These are phyloP conservation scores for Mycosphaerella sp. DNA, from an alignment of 2,329 filamentous ascomycete species.

Conservation along the genomic window DNA sequence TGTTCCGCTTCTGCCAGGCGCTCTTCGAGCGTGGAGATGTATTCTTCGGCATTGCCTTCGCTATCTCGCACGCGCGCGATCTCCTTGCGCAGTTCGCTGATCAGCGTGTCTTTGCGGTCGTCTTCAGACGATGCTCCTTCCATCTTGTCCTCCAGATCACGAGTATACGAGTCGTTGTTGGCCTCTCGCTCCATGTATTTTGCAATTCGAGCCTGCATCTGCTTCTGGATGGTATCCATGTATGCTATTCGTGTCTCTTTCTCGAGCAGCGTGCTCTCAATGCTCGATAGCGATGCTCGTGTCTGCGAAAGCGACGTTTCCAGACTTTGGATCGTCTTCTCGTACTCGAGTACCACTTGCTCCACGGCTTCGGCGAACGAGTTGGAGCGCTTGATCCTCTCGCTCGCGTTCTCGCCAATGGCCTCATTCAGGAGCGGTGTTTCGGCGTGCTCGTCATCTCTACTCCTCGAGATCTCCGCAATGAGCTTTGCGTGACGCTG, in stretches of 20 bases:
- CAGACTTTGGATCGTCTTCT: slow-evolving; percentile 93
- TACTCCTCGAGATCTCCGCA: slow-evolving; percentile 80
- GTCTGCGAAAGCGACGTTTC: slow-evolving; percentile 90
- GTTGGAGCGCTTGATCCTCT: slow-evolving; percentile 87
- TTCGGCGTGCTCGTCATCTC: slow-evolving; percentile 55
- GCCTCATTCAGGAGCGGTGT: slow-evolving; percentile 56
- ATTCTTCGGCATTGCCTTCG: slow-evolving; percentile 85
- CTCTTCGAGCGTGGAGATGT: slow-evolving; percentile 94
- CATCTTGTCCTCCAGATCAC: slow-evolving; percentile 83
- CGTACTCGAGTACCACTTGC: slow-evolving; percentile 92
- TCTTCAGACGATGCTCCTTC: slow-evolving; percentile 87
- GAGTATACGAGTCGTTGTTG: slow-evolving; percentile 86
- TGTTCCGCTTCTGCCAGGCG: slow-evolving; percentile 92
- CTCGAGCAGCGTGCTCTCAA: slow-evolving; percentile 81
- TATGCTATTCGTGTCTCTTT: slow-evolving; percentile 93
- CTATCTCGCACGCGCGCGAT: slow-evolving; percentile 81
- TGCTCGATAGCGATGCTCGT: slow-evolving; percentile 70
- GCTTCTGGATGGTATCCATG: slow-evolving; percentile 82
- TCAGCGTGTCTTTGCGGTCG: slow-evolving; percentile 81
- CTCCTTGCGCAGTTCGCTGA: slow-evolving; percentile 84
- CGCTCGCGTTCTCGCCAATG: slow-evolving; percentile 70
- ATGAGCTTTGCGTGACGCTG: slow-evolving; percentile 94
- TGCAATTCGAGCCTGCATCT: slow-evolving; percentile 82
- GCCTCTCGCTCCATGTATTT: slow-evolving; percentile 88
- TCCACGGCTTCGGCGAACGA: slow-evolving; percentile 95